phyloP scores from a whole-genome alignment of 2,329 filamentous ascomycete species.

The Colletotrichum echinochloae region DNA sequence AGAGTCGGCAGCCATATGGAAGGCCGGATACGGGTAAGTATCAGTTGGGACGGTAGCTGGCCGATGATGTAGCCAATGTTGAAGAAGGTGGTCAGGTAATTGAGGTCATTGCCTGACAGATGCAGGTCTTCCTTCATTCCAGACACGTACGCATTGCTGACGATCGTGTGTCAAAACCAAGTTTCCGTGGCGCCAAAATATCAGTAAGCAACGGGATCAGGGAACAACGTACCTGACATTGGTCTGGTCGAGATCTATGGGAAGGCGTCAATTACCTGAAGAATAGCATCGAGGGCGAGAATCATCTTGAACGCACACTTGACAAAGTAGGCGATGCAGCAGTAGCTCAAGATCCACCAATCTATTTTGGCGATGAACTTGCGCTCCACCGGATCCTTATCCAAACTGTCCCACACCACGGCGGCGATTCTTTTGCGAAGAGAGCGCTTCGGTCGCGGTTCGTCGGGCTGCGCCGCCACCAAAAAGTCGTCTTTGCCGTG shows the following conservation, averaged over 20 bases:
- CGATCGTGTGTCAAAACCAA: conserved; percentile 20
- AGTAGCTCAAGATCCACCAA: conserved; percentile 52
- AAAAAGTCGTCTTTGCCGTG: conserved; percentile 43
- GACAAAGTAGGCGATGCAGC: conserved; percentile 54
- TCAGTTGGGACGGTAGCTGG: conserved; percentile 53
- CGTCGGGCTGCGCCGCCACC: conserved; percentile 6
- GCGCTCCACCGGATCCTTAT: conserved; percentile 50
- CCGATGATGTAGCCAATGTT: conserved; percentile 70
- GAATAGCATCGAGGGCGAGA: background rate
- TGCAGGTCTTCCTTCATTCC: conserved; percentile 64
- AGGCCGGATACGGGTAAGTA: conserved; percentile 54
- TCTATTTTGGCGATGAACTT: conserved; percentile 50
- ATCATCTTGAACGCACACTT: conserved; percentile 44
- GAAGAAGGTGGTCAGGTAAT: conserved; percentile 65
- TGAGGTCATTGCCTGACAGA: conserved; percentile 66
- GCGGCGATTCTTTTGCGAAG: conserved; percentile 40
- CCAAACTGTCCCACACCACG: conserved; percentile 50
- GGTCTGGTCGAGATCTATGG: background rate
- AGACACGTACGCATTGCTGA: conserved; percentile 56
- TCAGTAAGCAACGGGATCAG: background rate
- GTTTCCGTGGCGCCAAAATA: background rate
- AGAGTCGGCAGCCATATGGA: conserved; percentile 55
- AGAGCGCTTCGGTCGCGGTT: background rate
- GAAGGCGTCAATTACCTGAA: background rate
- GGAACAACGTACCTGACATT: background rate